phyloP scores from a whole-genome alignment of 768 basidiomycete species.

The Chalciporus pseudorubinellus region DNA sequence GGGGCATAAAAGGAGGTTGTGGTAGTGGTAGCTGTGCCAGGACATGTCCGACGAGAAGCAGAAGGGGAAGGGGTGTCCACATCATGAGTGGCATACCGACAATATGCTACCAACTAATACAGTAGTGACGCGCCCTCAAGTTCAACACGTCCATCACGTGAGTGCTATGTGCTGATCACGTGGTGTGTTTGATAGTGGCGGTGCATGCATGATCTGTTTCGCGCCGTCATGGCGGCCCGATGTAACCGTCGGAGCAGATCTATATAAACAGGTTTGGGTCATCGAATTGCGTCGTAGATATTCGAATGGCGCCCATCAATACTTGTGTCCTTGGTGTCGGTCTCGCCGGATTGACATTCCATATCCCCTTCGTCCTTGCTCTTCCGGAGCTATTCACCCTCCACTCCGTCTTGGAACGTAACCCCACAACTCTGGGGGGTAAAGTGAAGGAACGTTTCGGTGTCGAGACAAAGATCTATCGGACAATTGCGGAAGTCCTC shows the following conservation, averaged over 20 bases:
- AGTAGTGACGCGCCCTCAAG: background rate
- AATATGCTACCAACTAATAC: background rate
- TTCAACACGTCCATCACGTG: constrained; percentile 23
- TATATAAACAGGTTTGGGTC: constrained; percentile 2
- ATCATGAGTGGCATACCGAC: constrained; percentile 13
- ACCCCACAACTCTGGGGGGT: constrained; percentile 57
- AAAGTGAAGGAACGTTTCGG: constrained; percentile 68
- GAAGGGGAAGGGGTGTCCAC: constrained; percentile 16
- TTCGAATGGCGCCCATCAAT: constrained; percentile 49
- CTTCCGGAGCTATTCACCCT: constrained; percentile 68
- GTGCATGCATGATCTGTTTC: no score
- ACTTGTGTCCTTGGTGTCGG: constrained; percentile 77
- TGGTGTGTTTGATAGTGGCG: no score
- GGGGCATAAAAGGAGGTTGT: constrained; percentile 62
- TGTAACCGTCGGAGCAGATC: background rate
- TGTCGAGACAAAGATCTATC: constrained; percentile 54
- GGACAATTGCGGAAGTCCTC: constrained; percentile 58
- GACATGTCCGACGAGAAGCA: constrained; percentile 27
- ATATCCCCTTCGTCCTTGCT: constrained; percentile 74
- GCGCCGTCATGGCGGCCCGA: background rate
- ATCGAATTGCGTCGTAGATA: constrained; percentile 7
- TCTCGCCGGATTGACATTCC: constrained; percentile 74
- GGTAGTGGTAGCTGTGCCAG: constrained; percentile 63
- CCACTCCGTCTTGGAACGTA: constrained; percentile 73
- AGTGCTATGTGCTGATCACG: constrained; percentile 8